Percentiles rank a stretch among this genome's conserved stretches.
These are phyloP conservation scores for Eleusine coracana DNA, from an alignment of 176 grass and related monocot genomes.

Conservation along the genomic window DNA sequence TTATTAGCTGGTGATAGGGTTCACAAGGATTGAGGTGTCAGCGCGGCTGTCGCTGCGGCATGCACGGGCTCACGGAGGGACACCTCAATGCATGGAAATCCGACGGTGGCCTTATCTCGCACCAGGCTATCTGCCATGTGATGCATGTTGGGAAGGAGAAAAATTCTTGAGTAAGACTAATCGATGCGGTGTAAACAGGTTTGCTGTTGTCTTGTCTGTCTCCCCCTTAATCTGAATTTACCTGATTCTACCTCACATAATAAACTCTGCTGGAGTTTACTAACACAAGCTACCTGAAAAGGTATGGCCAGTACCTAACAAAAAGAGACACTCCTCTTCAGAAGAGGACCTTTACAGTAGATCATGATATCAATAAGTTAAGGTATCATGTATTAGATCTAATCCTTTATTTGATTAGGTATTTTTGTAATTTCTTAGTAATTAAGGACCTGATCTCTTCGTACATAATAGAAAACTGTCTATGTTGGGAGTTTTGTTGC, in stretches of 20 bases:
- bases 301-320: neutral
- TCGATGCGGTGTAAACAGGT: neutral
- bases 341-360: neutral
- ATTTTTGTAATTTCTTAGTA: too few species aligned
- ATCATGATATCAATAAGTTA: too few species aligned
- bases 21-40: conserved; percentile 22
- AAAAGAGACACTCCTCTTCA: neutral
- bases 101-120: conserved; percentile 22
- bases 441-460: too few species aligned
- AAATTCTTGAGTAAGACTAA: neutral
- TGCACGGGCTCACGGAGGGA: conserved; percentile 18
- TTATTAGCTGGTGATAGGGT: neutral
- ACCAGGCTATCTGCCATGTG: too few species aligned
- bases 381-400: too few species aligned
- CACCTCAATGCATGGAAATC: conserved; percentile 25
- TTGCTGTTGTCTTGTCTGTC: neutral
- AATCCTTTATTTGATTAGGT: too few species aligned
- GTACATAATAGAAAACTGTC: too few species aligned
- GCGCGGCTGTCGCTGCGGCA: neutral
- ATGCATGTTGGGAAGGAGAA: too few species aligned
- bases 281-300: neutral
- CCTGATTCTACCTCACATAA: neutral
- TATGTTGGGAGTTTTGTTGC: too few species aligned
- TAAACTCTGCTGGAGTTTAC: neutral
- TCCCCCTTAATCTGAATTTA: neutral